Evolutionary conservation across 208 protist species (phyloP), one percentile per base, ranked within the genome.

Genomic region (Tritrichomonas foetus): DNA sequence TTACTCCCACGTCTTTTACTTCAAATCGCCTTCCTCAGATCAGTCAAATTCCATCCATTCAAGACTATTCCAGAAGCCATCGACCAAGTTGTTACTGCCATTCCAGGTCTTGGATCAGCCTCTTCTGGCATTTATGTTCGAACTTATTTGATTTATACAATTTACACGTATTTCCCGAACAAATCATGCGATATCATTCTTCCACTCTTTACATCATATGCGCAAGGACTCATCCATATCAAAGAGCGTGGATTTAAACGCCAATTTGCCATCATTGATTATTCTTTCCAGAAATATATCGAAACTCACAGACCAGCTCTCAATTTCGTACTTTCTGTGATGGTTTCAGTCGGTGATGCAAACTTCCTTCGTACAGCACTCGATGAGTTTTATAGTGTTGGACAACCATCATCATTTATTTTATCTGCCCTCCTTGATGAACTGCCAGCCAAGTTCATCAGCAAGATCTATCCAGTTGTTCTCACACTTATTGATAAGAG

Each of bases 291-390:
- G n/a, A 89, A 89, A 36, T 89, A 89, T 33, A 49, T 89, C 16
- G 78, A 89, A 89, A 89, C 78, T 11, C 78, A 89, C 47, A 25
- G 47, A n/a, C 78, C 78, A 25, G 78, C 78, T n/a, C 57, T 89
- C 14, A 39, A n/a, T 20, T 89, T 89, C 47, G 33, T 89, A 27
- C 14, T 89, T 22, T 27, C 20, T 14, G 41, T 53, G 13, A 89
- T 89, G 78, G 78, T 89, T 39, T 53, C 39, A 1, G 22, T 89
- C 20, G 78, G 78, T 57, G 78, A 89, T 30, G 39, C 20, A 3
- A 11, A 33, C 22, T 47, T 89, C 16, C 41, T 89, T n/a, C 53
- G 57, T 27, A 16, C 53, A 22, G 78, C 78, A 5, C 47, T 89
- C 11, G 47, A 89, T 53, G 78, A 89, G n/a, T 89, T 89, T 47